Evolutionary conservation across 2,329 filamentous ascomycete species (phyloP), one percentile per base, ranked within the genome.

Genomic region (Neocucurbitaria cava): DNA sequence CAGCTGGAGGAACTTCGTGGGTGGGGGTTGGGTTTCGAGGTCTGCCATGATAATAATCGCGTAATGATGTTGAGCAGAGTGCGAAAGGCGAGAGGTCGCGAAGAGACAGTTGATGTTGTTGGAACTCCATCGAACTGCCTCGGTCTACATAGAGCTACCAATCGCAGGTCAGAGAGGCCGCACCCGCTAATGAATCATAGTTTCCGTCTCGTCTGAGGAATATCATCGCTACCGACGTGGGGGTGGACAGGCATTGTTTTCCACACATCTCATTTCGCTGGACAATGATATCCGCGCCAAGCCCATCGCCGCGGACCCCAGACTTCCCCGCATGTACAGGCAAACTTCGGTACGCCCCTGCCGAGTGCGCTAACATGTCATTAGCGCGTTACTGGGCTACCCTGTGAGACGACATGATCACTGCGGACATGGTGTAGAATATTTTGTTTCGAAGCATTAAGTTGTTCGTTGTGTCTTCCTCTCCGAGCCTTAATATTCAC

Each of bases 1-100:
- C 56, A 82, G 70, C 39, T 59, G 52, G 46, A 66, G 54, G 56
- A 66, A 69, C 44, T 54, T 60, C 10, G 58, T 57, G 2, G 61
- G 54, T 6, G 65, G 58, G 9, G 60, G 59, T 24, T 59, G 57
- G 11, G 49, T 45, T n/a, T 30, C 28, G 26, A 45, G 28, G 28
- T 13, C 49, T 4, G 53, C 58, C 28, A 51, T 60, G 28, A 44
- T 52, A 46, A 47, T 10, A 7, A 23, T 21, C 11, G 17, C 36
- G 13, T 5, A 17, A 5, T 35, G 31, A 31, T 31, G 11, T 3
- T 11, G 31, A 35, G 31, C 18, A 11, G 11, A 40, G 36, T 3
- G 18, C 5, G 42, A n/a, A n/a, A 33, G 10, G 21, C 13, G 15
- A 35, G 13, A 35, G 5, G 10, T 13, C 15, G 31, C 15, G 17